Conservation (phyloP, 352 stramenopile genomes). For the Phytophthora rubi region DNA sequence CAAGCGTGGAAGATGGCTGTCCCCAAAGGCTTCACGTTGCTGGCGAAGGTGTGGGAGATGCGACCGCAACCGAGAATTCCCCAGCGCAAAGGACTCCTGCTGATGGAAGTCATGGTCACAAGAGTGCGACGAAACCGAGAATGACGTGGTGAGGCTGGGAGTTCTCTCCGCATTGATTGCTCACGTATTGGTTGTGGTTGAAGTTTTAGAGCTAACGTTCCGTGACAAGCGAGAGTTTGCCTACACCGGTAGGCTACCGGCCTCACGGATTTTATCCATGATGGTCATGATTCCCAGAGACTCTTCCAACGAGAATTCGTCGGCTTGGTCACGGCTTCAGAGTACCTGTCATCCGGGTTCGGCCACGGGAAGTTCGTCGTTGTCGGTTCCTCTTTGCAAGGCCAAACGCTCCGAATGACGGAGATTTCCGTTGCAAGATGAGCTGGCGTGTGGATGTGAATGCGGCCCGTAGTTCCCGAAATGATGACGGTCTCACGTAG, state of each 20-base stretch:
- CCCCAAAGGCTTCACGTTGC: constrained; percentile 41
- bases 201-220: constrained; percentile 12
- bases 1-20: constrained; percentile 41
- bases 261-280: constrained; percentile 69
- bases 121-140: constrained; percentile 14
- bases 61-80: constrained; percentile 69
- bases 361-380: constrained; percentile 56
- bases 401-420: constrained; percentile 40
- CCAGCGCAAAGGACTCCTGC: constrained; percentile 48
- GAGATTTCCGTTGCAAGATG: constrained; percentile 68
- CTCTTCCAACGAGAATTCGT: constrained; percentile 48
- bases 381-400: constrained; percentile 38
- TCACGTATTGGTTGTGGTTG: constrained; percentile 23
- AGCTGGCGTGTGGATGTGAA: constrained; percentile 64
- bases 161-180: constrained; percentile 1
- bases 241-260: neutral
- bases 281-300: constrained; percentile 65
- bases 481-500: constrained; percentile 79
- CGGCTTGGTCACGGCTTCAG: constrained; percentile 58
- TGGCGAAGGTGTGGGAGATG: constrained; percentile 66
- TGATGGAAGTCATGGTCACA: constrained; percentile 7
- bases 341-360: constrained; percentile 19
- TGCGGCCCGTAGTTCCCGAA: constrained; percentile 71
- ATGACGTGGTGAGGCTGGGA: constrained; percentile 8
- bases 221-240: neutral